Percentiles rank a stretch among this genome's conserved stretches.
Evolutionary conservation across 345 rosid genomes (phyloP).

Genomic region (Citrus medica): DNA sequence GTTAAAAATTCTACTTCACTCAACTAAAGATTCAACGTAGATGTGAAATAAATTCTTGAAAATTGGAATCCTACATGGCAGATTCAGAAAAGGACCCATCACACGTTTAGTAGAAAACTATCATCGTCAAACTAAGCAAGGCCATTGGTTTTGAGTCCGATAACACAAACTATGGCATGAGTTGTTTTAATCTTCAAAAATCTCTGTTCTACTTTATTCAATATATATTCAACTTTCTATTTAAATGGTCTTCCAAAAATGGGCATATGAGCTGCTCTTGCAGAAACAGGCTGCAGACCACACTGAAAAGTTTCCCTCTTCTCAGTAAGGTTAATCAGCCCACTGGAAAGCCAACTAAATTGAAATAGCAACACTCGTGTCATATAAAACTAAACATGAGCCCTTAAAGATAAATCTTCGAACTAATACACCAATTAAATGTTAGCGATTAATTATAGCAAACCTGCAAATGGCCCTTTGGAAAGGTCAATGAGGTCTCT

Average conservation of each 20-base stretch:
- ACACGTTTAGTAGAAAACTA: neutral
- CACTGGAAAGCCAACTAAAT: neutral
- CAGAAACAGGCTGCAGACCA: neutral
- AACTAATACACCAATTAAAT: neutral
- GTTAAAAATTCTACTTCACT: slow-evolving; percentile 9
- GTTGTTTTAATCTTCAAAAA: neutral
- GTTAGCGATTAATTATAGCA: slow-evolving; percentile 13
- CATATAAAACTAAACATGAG: neutral
- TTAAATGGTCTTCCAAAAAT: neutral
- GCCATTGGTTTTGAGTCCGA: neutral
- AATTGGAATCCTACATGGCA: neutral
- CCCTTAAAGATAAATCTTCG: neutral
- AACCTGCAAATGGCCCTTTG: slow-evolving; percentile 97
- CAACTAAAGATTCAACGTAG: slow-evolving; percentile 7
- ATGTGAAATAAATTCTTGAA: neutral
- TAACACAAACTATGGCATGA: neutral
- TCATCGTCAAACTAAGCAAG: neutral
- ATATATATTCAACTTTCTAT: neutral
- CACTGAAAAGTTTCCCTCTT: neutral
- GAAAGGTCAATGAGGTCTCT: slow-evolving; percentile 96
- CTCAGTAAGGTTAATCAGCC: neutral
- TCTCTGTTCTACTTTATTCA: neutral
- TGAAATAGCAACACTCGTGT: neutral
- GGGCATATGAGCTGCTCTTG: neutral
- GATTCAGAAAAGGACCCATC: neutral